A percentile compares a stretch with the other conserved stretches of the same genome.
phyloP scores from a whole-genome alignment of 441 rosid species.

The Euphorbia celastroides region DNA sequence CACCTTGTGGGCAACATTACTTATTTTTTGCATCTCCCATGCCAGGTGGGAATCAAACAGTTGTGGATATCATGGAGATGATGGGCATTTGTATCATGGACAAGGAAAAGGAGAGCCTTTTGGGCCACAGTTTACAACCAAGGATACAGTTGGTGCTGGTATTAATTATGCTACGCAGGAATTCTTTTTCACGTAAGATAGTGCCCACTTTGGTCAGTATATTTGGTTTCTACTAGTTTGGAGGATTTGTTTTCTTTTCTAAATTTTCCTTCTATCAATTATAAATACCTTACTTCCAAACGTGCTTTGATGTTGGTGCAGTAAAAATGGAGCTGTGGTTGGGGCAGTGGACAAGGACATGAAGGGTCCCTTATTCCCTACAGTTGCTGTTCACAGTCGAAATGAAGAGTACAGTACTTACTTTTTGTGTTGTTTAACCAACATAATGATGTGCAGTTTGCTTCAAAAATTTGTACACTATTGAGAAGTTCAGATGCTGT shows the following conservation, averaged over 20 bases:
- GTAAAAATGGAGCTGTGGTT: constrained; percentile 72
- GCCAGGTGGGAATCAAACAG: constrained; percentile 90
- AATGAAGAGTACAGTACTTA: constrained; percentile 72
- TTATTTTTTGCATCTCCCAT: constrained; percentile 9
- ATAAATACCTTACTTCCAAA: constrained; percentile 11
- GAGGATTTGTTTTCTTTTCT: constrained; percentile 10
- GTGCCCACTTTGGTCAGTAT: constrained; percentile 16
- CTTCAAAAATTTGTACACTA: constrained; percentile 11
- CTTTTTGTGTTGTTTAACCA: not conserved
- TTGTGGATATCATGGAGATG: constrained; percentile 92
- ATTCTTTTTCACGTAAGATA: constrained; percentile 91
- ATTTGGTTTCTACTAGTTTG: not conserved
- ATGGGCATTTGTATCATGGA: constrained; percentile 74
- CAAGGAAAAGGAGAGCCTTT: constrained; percentile 75
- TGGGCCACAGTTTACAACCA: constrained; percentile 72
- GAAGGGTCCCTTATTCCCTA: constrained; percentile 73
- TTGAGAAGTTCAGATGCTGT: not conserved
- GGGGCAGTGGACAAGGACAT: constrained; percentile 63
- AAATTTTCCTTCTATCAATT: constrained; percentile 10
- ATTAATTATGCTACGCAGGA: constrained; percentile 78
- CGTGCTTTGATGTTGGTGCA: constrained; percentile 25
- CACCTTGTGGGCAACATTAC: not conserved
- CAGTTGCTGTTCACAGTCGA: constrained; percentile 90
- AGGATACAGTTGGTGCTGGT: constrained; percentile 88
- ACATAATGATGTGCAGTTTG: constrained; percentile 1